Percentiles rank a stretch among this genome's conserved stretches.
These are phyloP conservation scores for Ustilago vetiveriae DNA, from an alignment of 1,284 basidiomycete species.

Conservation along the genomic window DNA sequence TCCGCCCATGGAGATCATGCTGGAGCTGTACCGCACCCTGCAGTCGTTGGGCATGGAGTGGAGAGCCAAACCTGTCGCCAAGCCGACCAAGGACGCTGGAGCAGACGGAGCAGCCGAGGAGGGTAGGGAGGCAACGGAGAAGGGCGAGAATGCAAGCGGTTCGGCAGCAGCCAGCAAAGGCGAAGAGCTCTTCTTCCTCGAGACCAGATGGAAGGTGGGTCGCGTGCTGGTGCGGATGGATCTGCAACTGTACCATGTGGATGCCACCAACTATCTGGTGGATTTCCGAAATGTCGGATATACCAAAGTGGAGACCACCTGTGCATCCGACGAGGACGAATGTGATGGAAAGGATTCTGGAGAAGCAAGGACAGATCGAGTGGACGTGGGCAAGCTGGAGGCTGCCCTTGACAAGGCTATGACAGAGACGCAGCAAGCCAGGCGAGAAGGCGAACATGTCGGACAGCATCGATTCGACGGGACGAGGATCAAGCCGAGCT, in stretches of 20 bases:
- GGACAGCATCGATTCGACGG: constrained; percentile 32
- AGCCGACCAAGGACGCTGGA: constrained; percentile 14
- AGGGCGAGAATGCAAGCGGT: constrained; percentile 32
- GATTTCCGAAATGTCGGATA: constrained; percentile 98
- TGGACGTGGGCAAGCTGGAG: constrained; percentile 27
- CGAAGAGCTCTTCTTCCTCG: constrained; percentile 85
- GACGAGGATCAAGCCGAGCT: constrained; percentile 41
- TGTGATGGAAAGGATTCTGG: neutral
- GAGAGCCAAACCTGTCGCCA: constrained; percentile 68
- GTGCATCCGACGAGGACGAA: neutral
- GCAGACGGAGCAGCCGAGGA: constrained; percentile 43
- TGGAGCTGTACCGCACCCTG: constrained; percentile 95
- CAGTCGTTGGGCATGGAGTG: constrained; percentile 96
- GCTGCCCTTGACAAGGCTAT: constrained; percentile 41
- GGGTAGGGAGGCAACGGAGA: constrained; percentile 27
- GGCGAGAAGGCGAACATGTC: constrained; percentile 26
- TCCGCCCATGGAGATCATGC: constrained; percentile 98
- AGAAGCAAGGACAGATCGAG: neutral
- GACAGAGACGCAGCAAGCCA: constrained; percentile 23
- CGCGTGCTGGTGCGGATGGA: constrained; percentile 78
- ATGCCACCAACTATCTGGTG: constrained; percentile 93
- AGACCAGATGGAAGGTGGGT: constrained; percentile 87
- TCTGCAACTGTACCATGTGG: constrained; percentile 93
- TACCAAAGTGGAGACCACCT: constrained; percentile 71
- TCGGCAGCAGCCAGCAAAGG: constrained; percentile 69